phyloP scores from a whole-genome alignment of 2,329 filamentous ascomycete species.

The Rhexocercosporidium sp. region DNA sequence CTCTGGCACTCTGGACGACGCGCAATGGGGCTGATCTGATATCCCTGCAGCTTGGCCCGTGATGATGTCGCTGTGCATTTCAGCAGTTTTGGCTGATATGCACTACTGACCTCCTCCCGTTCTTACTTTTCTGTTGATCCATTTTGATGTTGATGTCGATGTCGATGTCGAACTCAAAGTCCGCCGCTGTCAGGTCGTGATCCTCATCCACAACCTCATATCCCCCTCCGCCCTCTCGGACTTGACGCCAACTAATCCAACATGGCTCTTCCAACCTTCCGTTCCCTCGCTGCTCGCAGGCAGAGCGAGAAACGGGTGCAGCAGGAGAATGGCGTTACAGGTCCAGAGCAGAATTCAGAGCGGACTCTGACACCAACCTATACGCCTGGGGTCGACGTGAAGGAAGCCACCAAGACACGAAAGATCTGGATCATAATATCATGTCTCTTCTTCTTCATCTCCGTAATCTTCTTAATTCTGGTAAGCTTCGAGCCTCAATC shows the following conservation, averaged over 20 bases:
- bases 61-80: slow-evolving; percentile 25
- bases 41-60: slow-evolving; percentile 7
- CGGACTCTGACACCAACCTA: slow-evolving; percentile 33
- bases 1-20: slow-evolving; percentile 4
- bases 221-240: background rate
- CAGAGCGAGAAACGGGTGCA: slow-evolving; percentile 24
- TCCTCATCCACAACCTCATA: background rate
- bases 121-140: background rate
- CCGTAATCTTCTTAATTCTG: slow-evolving; percentile 79
- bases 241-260: slow-evolving; percentile 14
- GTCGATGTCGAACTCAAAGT: background rate
- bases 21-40: slow-evolving; percentile 19
- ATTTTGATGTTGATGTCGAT: background rate
- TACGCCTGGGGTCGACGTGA: slow-evolving; percentile 44
- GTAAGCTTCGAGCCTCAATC: slow-evolving; percentile 49
- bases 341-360: slow-evolving; percentile 30
- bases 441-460: slow-evolving; percentile 72
- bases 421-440: slow-evolving; percentile 62
- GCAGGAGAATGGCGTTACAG: slow-evolving; percentile 19
- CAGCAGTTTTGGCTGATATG: slow-evolving; percentile 21
- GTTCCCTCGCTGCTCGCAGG: slow-evolving; percentile 32
- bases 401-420: slow-evolving; percentile 57
- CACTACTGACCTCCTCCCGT: slow-evolving; percentile 17
- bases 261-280: slow-evolving; percentile 42
- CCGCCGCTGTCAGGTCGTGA: background rate